Conservation (phyloP, 208 protist genomes). For the Crithidia thermophila region DNA sequence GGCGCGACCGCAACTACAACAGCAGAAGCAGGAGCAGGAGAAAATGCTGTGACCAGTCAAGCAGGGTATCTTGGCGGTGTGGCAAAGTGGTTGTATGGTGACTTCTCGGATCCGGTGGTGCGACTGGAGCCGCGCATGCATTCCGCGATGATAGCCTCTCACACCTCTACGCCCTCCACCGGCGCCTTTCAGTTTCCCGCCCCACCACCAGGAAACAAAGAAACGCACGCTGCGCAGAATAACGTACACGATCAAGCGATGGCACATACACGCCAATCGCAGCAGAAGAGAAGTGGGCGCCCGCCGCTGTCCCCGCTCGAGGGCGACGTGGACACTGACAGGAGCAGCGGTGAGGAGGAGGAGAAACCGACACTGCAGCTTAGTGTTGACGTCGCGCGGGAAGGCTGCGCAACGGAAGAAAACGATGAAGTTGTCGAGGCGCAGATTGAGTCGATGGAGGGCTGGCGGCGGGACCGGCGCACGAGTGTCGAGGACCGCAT, state of each 20-base stretch:
- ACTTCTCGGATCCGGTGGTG: neutral
- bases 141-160: neutral
- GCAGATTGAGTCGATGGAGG: slow-evolving; percentile 38
- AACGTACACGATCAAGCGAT: no score
- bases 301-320: no score
- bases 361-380: neutral
- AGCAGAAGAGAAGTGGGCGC: no score
- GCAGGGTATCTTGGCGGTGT: neutral
- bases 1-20: neutral
- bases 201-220: neutral
- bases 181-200: slow-evolving; percentile 6
- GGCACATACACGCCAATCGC: no score
- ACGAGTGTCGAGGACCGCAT: slow-evolving; percentile 33
- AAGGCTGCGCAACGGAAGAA: neutral
- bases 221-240: neutral
- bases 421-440: slow-evolving; percentile 10
- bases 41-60: neutral
- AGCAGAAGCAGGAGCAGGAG: neutral
- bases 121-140: slow-evolving; percentile 17
- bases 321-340: no score
- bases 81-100: neutral
- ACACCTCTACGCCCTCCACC: neutral
- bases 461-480: slow-evolving; percentile 35
- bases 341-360: no score
- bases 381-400: neutral